These are phyloP conservation scores for Quercus variabilis DNA, from an alignment of 306 rosid species.

Conservation along the genomic window DNA sequence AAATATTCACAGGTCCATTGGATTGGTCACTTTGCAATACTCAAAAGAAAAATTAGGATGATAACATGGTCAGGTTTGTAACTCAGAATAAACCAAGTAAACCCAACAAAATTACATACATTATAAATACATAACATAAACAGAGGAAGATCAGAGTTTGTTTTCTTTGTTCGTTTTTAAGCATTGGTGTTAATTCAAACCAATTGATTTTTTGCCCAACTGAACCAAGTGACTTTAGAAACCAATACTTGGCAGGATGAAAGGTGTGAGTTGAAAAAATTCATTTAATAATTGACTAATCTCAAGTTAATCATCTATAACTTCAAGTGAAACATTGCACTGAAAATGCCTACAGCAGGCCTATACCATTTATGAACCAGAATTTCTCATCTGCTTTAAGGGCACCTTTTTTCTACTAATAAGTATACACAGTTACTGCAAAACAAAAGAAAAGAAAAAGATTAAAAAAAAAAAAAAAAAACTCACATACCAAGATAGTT, in stretches of 20 bases:
- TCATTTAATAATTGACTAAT: not conserved
- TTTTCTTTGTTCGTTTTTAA: not conserved
- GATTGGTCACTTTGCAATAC: not conserved
- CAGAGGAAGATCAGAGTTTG: not conserved
- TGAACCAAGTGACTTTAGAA: not conserved
- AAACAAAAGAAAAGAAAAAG: conserved; percentile 8
- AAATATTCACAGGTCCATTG: not conserved
- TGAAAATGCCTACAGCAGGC: not conserved
- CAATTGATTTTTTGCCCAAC: not conserved
- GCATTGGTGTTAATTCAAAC: not conserved
- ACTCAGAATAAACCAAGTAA: not conserved
- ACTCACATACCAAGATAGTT: conserved; percentile 86
- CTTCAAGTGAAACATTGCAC: not conserved
- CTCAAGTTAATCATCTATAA: not conserved
- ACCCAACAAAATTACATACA: not conserved
- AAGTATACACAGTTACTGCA: not conserved
- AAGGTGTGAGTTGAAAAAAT: not conserved
- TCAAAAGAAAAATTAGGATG: not conserved
- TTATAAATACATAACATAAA: not conserved
- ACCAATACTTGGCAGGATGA: not conserved
- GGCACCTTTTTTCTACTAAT: conserved; percentile 1
- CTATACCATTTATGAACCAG: not conserved
- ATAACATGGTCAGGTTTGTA: not conserved
- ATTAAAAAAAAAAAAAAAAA: conserved; percentile 3
- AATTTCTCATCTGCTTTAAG: conserved; percentile 18